Evolutionary conservation across 78 protist species (phyloP), one percentile per base, ranked within the genome.

Genomic region (Thecamonas trahens): DNA sequence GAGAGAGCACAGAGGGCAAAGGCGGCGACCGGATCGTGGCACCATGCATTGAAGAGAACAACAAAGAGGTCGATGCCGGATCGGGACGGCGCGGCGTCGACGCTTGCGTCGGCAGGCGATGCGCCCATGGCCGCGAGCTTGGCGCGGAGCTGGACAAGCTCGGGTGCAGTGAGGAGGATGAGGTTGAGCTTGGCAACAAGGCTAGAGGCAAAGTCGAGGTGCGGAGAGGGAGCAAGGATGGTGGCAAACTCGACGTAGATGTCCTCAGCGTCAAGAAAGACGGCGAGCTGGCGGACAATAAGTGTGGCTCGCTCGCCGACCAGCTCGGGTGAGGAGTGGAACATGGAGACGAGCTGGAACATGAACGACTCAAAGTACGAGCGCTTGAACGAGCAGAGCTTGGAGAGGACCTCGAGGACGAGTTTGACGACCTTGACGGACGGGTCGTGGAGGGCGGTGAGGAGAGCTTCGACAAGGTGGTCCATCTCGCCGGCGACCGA

Each of bases 161-260:
- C 95, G 22, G 84, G 64, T 15, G 91, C 45, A 2, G 95, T 88
- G 24, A 90, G 61, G 14, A 91, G 64, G 14, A 93, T 84, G 26
- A 88, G 31, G 63, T 89, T 90, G 54, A 93, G 87, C 6, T 77
- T 58, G 60, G 84, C 88, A 1, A 92, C 84, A 80, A 92, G 47
- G 17, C 31, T 37, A 42, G 80, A 37, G 9, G 76, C 85, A 34
- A 91, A 91, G 18, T 63, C 88, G 13, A 83, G 80, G 71, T 91
- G 86, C 47, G 47, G 31, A 63, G 31, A 63, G 31, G 31, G 22
- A 54, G 67, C 31, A 63, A 86, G 37, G 1, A 80, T 67, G 22
- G 22, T 29, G 0, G 85, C 61, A 15, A 80, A 55, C 39, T 74
- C 11, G 50, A 65, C 38, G 68, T 67, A 82, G 17, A 85, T 67